Base-by-base conservation (phyloP, 192 early-diverging fungal genomes). In the Linnemannia schmuckeri region DNA sequence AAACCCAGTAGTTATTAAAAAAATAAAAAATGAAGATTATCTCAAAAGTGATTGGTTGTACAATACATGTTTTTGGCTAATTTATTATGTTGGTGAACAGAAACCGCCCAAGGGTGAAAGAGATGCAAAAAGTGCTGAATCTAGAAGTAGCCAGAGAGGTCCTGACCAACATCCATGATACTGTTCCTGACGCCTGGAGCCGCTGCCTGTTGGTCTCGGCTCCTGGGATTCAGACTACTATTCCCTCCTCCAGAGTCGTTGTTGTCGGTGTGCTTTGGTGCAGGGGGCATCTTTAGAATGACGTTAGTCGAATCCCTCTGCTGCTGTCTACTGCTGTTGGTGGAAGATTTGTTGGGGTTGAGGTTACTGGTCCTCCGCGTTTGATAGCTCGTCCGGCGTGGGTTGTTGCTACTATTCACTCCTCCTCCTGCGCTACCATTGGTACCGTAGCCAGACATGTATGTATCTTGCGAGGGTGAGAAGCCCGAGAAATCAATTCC, bases 111-210 rank as follows among this genome's bases (percentile, higher is more conserved):
- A 46, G 44, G 12, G 12, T 46, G 13, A 46, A 46, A 46, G 9
- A 44, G 42, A 12, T 0, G 15, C 9, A 55, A 55, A 24, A 55
- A 55, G 20, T 0, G 4, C 22, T 17, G 54, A 55, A 6, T 24
- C 54, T 61, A 61, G 95, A 98, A 72, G 92, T 92, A 81, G 95
- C 98, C 66, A 93, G 96, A 82, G 94, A 96, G 78, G 88, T 99
- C 61, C 96, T 98, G 92, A 94, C 97, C 20, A 95, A 99, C 88
- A 96, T 97, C 52, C 95, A 97, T 61, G 95, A 98, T 79, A 96
- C 98, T 40, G 96, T 98, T 88, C 91, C 98, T 80, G 96, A 97
- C 22, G 95, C 96, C 27, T 97, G 96, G 84, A 96, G 97, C 88
- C 92, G 97, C 90, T 91, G 92, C n/a, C 7, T 61, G 55, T 27